Base-by-base conservation (phyloP, 2,329 filamentous ascomycete species). In the Daldinia sp. region DNA sequence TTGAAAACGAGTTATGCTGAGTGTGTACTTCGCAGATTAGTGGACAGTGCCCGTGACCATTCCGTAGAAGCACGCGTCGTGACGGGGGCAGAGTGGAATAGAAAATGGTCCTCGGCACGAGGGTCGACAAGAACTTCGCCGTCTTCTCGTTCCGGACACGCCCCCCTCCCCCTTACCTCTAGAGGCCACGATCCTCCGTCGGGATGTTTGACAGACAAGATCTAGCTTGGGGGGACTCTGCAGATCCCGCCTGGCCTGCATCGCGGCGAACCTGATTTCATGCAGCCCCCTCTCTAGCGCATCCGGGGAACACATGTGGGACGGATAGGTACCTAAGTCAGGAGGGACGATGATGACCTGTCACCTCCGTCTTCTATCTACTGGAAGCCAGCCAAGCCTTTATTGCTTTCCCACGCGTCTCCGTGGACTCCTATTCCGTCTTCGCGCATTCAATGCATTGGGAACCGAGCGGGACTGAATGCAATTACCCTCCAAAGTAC, bases 201-300 rank as follows among this genome's bases (percentile, higher is more conserved):
- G 59, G 34, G 37, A 37, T 53, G 61, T 62, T 57, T 56, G 63
- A 64, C 62, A 62, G 66, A 66, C 62, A 56, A 71, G 58, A 73
- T 62, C 56, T 60, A 70, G 72, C 71, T 68, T 71, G 62, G 63
- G 68, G 68, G 67, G 68, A 62, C 43, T 63, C 63, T 66, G 68
- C 58, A 70, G 70, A 71, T 71, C 63, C 58, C 58, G 68, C 67
- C 70, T 69, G 56, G 53, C 50, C 15, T 70, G 68, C 69, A 71
- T 64, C 59, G 57, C 56, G 53, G 56, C 64, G 67, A 68, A 62
- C 61, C 39, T 67, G 67, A 63, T 68, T 63, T 63, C 66, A 27
- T 63, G 58, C 60, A 58, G 43, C 60, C 52, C 56, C 59, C 57
- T 32, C 52, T 51, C 7, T 56, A 43, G 59, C 64, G 58, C 32